Evolutionary conservation across 495 filamentous ascomycete species (phyloP).

Genomic region (Aspergillus saccharolyticus): DNA sequence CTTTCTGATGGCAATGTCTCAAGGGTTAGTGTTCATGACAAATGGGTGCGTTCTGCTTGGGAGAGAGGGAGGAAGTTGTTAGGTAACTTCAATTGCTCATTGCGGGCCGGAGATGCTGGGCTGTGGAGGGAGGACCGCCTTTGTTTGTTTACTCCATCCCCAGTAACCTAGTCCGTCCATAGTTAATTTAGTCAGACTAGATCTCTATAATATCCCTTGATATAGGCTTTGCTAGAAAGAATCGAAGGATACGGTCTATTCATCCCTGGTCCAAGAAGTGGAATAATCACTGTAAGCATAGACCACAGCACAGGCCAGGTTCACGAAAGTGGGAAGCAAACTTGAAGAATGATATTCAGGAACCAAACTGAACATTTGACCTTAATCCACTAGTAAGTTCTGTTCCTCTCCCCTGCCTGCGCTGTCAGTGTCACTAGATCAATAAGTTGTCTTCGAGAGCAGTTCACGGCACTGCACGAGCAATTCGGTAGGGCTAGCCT

Average conservation of each 20-base stretch:
- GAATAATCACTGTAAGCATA: neutral
- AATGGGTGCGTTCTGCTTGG: neutral
- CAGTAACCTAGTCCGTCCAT: too few species aligned
- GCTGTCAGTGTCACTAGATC: neutral
- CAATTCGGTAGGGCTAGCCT: neutral
- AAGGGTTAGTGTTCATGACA: neutral
- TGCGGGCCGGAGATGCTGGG: too few species aligned
- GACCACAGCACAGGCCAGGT: neutral
- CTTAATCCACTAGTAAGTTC: neutral
- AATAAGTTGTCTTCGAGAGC: neutral
- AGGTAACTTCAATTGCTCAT: neutral
- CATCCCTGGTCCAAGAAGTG: neutral
- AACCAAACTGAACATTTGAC: neutral
- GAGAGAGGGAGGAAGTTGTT: neutral
- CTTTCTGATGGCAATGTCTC: neutral
- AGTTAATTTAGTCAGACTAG: too few species aligned
- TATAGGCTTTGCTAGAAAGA: neutral
- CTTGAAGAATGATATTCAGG: neutral
- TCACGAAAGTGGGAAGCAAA: neutral
- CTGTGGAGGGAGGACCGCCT: too few species aligned
- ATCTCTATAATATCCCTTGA: too few species aligned
- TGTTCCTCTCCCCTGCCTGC: too few species aligned
- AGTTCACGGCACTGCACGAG: neutral
- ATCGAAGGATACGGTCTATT: neutral
- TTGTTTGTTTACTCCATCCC: too few species aligned